Percentiles rank a stretch among this genome's conserved stretches.
These are phyloP conservation scores for Dillenia suffruticosa DNA, from an alignment of 164 flowering plant genomes.

Conservation along the genomic window DNA sequence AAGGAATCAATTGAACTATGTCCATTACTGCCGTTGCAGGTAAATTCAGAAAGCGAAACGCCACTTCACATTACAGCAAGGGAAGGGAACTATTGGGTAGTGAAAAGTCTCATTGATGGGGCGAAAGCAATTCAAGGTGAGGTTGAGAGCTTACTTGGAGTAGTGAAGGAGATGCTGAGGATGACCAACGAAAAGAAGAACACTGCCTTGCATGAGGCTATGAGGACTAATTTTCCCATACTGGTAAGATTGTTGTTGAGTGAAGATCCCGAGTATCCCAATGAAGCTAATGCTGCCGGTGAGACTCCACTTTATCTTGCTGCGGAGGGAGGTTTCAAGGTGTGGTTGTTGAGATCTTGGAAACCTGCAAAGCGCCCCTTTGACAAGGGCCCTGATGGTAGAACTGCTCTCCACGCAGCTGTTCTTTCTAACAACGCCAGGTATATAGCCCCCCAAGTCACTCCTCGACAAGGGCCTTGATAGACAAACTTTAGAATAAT, in stretches of 20 bases:
- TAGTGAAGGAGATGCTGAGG: not conserved
- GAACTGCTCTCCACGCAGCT: conserved; percentile 2
- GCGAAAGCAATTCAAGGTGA: no score
- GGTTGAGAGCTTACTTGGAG: not conserved
- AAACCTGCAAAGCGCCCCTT: not conserved
- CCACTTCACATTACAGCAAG: not conserved
- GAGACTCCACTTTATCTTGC: conserved; percentile 18
- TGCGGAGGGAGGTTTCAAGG: conserved; percentile 4
- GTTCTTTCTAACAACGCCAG: not conserved
- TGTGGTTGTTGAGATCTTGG: not conserved
- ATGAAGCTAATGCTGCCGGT: conserved; percentile 2
- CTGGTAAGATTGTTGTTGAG: not conserved
- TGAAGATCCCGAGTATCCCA: not conserved
- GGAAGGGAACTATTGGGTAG: not conserved
- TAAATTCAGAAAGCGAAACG: not conserved
- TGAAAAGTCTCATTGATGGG: not conserved
- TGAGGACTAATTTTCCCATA: not conserved
- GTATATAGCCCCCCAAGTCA: not conserved
- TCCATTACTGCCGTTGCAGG: not conserved
- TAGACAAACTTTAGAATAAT: no score
- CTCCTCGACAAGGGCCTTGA: no score
- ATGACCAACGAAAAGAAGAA: not conserved
- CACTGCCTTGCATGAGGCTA: conserved; percentile 2
- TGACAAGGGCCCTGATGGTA: not conserved
- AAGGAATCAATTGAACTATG: not conserved